Conservation (phyloP, 2,329 filamentous ascomycete genomes). For the Stemphylium lycopersici region DNA sequence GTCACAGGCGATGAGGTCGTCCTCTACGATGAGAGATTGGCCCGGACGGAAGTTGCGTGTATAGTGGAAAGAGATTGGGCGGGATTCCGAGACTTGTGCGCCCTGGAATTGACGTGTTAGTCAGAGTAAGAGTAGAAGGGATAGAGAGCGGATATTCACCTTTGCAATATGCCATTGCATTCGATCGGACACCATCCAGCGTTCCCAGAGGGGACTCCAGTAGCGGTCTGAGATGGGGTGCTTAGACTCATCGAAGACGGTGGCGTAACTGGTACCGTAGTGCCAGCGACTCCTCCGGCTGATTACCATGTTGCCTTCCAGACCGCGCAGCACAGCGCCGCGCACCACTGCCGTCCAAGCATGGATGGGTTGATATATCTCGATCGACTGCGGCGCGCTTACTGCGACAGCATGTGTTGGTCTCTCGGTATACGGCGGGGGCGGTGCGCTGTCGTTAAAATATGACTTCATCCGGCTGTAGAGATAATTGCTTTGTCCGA, state of each 20-base stretch:
- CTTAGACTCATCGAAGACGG: slow-evolving; percentile 76
- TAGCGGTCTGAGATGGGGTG: slow-evolving; percentile 76
- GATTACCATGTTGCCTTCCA: slow-evolving; percentile 81
- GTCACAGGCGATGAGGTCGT: slow-evolving; percentile 79
- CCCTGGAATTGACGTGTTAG: slow-evolving; percentile 57
- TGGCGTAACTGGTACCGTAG: slow-evolving; percentile 82
- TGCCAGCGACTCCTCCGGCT: slow-evolving; percentile 75
- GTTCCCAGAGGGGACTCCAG: slow-evolving; percentile 79
- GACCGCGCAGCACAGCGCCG: slow-evolving; percentile 74
- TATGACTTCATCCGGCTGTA: slow-evolving; percentile 71
- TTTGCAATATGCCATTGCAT: slow-evolving; percentile 89
- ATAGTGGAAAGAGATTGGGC: slow-evolving; percentile 82
- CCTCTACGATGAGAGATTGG: slow-evolving; percentile 77
- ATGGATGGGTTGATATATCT: slow-evolving; percentile 82
- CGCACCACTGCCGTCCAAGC: slow-evolving; percentile 82
- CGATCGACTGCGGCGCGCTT: slow-evolving; percentile 64
- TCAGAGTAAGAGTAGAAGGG: not conserved
- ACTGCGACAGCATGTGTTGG: slow-evolving; percentile 68
- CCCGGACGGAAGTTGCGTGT: slow-evolving; percentile 82
- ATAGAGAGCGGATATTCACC: slow-evolving; percentile 50
- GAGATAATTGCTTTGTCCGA: slow-evolving; percentile 79
- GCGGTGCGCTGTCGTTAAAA: slow-evolving; percentile 62
- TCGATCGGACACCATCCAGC: slow-evolving; percentile 81
- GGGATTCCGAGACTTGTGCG: slow-evolving; percentile 74
- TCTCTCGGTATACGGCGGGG: slow-evolving; percentile 68